These are phyloP conservation scores for Aspergillus ochraceoroseus DNA, from an alignment of 2,329 filamentous ascomycete genomes.

Conservation along the genomic window DNA sequence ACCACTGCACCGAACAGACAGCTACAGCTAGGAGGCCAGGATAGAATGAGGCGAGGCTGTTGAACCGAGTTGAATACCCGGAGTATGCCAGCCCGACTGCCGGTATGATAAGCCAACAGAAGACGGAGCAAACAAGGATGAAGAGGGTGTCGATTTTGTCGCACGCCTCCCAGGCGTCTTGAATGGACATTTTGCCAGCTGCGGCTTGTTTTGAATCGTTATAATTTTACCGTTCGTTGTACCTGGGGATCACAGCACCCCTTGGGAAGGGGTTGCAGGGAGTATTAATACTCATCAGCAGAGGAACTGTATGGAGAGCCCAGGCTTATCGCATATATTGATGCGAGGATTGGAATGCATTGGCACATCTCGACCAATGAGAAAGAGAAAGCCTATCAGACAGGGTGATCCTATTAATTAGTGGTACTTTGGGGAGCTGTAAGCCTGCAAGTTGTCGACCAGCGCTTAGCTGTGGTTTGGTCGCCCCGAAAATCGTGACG, in stretches of 20 bases:
- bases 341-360: conserved; percentile 3
- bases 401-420: conserved; percentile 3
- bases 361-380: conserved; percentile 5
- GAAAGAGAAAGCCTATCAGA: conserved; percentile 8
- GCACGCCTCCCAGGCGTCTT: conserved; percentile 49
- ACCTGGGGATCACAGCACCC: conserved; percentile 27
- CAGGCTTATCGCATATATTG: conserved; percentile 5
- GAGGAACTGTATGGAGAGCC: neutral
- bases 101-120: conserved; percentile 52
- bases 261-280: conserved; percentile 32
- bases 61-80: conserved; percentile 48
- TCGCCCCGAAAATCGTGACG: too few species aligned
- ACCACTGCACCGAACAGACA: conserved; percentile 51
- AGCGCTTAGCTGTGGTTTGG: conserved; percentile 1
- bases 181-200: conserved; percentile 24
- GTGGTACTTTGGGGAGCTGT: conserved; percentile 1
- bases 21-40: conserved; percentile 47
- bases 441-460: neutral
- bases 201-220: neutral
- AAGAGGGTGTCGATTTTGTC: conserved; percentile 51
- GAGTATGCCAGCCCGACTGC: conserved; percentile 50
- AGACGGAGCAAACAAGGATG: conserved; percentile 49
- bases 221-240: neutral
- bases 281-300: conserved; percentile 25
- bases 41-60: conserved; percentile 48